Evolutionary conservation across 1,139 yeast genomes (phyloP), one percentile per base, ranked within the genome.

Genomic region (Debaryomyces coudertii): DNA sequence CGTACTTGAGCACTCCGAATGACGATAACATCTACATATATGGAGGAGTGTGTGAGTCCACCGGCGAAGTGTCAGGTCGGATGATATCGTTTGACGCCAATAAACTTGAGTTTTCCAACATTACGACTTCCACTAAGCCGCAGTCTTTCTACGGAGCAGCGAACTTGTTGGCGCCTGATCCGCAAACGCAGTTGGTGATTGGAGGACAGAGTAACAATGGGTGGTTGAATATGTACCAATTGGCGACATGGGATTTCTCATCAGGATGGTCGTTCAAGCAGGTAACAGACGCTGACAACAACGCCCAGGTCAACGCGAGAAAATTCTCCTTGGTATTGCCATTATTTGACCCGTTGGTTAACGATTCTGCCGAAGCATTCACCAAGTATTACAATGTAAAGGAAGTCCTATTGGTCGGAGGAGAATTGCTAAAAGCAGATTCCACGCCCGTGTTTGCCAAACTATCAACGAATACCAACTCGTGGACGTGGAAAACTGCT

Each of bases 141-240:
- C 74, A 69, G 44, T 58, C 74, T 0, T 75, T 74, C 49, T 72
- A 61, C 47, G 80, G 80, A 0, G 77, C 79, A 1, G 54, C 68
- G 4, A 69, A 65, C 47, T 42, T 73, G n/a, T 46, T 63, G 43
- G 77, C 78, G 0, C 79, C 79, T 22, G 58, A 64, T 30, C 68
- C 76, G 0, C 71, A 65, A 44, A 62, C 63, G 14, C 77, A 69
- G 51, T 55, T 75, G 40, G 60, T 74, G 0, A 62, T 75, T 44
- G 80, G 79, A 0, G 80, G 80, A 2, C 61, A 68, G 45, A 69
- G 73, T 45, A 48, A 51, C 29, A 53, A 55, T 7, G 77, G 77
- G 0, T 75, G 79, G 79, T 57, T 75, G 37, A 73, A 63, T 53
- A 73, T 75, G 79, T 65, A 65, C 52, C 79, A 73, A 53, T 56